phyloP scores from a whole-genome alignment of 768 basidiomycete species.

The Tulasnella sp. region DNA sequence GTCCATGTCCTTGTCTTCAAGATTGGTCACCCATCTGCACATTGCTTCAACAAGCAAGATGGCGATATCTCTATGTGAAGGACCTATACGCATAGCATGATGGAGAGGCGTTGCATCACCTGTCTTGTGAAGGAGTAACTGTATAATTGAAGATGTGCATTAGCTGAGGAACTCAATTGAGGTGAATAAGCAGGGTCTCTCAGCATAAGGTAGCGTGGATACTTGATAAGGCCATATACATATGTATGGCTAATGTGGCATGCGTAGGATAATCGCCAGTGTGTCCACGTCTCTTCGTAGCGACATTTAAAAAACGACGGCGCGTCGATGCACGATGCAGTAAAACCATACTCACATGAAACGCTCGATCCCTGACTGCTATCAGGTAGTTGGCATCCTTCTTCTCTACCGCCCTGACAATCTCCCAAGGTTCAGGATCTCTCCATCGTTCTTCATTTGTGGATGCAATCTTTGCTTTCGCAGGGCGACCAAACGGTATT shows the following conservation, averaged over 20 bases:
- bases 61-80: conserved; percentile 48
- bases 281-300: too few species aligned
- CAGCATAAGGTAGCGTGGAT: too few species aligned
- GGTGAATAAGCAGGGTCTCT: too few species aligned
- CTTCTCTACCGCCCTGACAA: conserved; percentile 73
- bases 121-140: conserved; percentile 73
- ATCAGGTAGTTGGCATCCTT: conserved; percentile 63
- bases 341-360: conserved; percentile 45
- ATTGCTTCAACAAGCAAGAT: conserved; percentile 82
- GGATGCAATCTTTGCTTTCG: too few species aligned
- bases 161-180: too few species aligned
- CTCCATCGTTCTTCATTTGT: conserved; percentile 16
- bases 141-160: too few species aligned
- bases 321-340: too few species aligned
- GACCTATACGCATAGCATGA: conserved; percentile 54
- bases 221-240: too few species aligned
- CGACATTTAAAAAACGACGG: too few species aligned
- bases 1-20: conserved; percentile 66
- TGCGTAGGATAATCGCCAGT: too few species aligned
- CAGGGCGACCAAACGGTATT: too few species aligned
- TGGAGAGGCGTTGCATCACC: conserved; percentile 81
- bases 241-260: too few species aligned
- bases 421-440: conserved; percentile 43
- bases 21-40: conserved; percentile 80
- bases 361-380: conserved; percentile 61